Evolutionary conservation across 768 basidiomycete species (phyloP).

Genomic region (Mycena rebaudengoi): DNA sequence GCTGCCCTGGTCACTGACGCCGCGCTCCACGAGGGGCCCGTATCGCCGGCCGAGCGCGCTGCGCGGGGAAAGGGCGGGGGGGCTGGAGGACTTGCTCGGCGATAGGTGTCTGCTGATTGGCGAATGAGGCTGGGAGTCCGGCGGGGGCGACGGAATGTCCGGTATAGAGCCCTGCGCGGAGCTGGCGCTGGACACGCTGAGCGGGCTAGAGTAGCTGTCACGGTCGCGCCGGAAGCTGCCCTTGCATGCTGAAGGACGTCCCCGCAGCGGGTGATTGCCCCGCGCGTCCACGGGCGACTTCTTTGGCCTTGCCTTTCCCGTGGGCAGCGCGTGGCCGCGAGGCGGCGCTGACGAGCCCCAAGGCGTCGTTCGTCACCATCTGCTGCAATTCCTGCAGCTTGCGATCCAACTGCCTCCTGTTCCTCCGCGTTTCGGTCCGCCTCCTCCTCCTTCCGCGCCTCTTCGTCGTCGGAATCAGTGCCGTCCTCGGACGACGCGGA

Average conservation of each 20-base stretch:
- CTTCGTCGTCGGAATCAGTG: constrained; percentile 68
- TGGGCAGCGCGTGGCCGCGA: constrained; percentile 33
- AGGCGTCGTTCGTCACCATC: constrained; percentile 76
- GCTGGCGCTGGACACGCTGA: constrained; percentile 77
- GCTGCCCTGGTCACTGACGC: constrained; percentile 64
- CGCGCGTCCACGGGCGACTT: constrained; percentile 54
- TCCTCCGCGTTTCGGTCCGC: constrained; percentile 72
- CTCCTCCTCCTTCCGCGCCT: constrained; percentile 73
- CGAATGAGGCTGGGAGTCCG: constrained; percentile 62
- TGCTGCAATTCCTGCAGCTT: constrained; percentile 75
- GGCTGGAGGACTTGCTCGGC: constrained; percentile 67
- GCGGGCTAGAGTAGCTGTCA: constrained; percentile 58
- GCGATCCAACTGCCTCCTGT: constrained; percentile 68
- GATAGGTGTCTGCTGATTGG: constrained; percentile 62
- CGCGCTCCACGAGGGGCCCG: constrained; percentile 51
- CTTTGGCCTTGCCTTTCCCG: constrained; percentile 47
- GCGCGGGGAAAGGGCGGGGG: constrained; percentile 64
- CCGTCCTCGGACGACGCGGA: constrained; percentile 62
- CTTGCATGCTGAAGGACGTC: constrained; percentile 36
- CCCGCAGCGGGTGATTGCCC: constrained; percentile 38
- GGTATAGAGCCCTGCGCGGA: constrained; percentile 84
- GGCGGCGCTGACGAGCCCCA: constrained; percentile 69
- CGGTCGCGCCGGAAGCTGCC: constrained; percentile 46
- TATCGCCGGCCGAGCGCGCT: constrained; percentile 61
- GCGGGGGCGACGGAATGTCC: constrained; percentile 78